A percentile compares a stretch with the other conserved stretches of the same genome.
Evolutionary conservation across 2,329 filamentous ascomycete genomes (phyloP).

Genomic region (Pseudogymnoascus sp.): DNA sequence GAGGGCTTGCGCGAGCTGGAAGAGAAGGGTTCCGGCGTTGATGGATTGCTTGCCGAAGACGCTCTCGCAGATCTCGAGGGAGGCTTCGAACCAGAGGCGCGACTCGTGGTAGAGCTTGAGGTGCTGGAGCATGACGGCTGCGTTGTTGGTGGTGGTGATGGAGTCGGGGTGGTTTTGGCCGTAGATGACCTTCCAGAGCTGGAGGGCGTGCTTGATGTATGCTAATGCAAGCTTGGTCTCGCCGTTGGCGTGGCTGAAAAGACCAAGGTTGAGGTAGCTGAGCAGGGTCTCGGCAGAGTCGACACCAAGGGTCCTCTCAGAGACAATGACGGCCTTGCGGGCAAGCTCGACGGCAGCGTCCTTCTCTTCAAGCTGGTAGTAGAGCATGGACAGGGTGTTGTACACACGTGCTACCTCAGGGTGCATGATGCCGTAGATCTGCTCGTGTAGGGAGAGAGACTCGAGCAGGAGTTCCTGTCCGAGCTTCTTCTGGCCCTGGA

Average conservation of each 20-base stretch:
- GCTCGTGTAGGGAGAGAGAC: slow-evolving; percentile 90
- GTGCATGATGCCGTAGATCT: slow-evolving; percentile 96
- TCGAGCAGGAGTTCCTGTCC: slow-evolving; percentile 95
- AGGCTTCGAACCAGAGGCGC: slow-evolving; percentile 92
- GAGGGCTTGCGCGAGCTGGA: slow-evolving; percentile 92
- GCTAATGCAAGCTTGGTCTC: slow-evolving; percentile 81
- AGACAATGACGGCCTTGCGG: slow-evolving; percentile 91
- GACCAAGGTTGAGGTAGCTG: slow-evolving; percentile 88
- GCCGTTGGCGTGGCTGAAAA: slow-evolving; percentile 87
- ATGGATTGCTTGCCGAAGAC: slow-evolving; percentile 85
- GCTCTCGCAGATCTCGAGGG: slow-evolving; percentile 77
- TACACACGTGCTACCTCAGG: slow-evolving; percentile 94
- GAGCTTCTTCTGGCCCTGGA: slow-evolving; percentile 90
- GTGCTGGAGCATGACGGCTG: slow-evolving; percentile 94
- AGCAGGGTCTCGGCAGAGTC: slow-evolving; percentile 91
- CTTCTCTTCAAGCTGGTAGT: slow-evolving; percentile 97
- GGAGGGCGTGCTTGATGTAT: slow-evolving; percentile 86
- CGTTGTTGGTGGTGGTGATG: slow-evolving; percentile 98
- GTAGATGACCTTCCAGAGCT: slow-evolving; percentile 96
- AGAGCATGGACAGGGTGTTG: slow-evolving; percentile 88
- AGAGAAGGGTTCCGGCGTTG: slow-evolving; percentile 88
- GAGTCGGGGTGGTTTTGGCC: slow-evolving; percentile 90
- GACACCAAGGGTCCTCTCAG: slow-evolving; percentile 86
- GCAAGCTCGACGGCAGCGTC: slow-evolving; percentile 90
- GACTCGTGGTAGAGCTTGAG: slow-evolving; percentile 93